Evolutionary conservation across 441 rosid genomes (phyloP), one percentile per base, ranked within the genome.

Genomic region (Arabidopsis lyrata): DNA sequence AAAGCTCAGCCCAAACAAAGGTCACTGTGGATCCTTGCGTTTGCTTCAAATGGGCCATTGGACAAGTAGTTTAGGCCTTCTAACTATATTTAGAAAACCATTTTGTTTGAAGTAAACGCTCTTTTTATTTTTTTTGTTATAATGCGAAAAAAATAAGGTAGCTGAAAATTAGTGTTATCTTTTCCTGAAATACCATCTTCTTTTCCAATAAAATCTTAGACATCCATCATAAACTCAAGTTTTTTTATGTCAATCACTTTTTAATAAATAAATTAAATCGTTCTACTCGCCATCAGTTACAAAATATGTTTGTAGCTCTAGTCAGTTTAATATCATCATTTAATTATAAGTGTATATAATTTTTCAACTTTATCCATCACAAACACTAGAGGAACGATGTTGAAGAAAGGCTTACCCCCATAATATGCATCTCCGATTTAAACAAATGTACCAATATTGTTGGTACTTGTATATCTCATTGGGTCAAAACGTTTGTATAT

Each of bases 1-100:
- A 41, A 5, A 58, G 58, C 42, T 63, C 50, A 70, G 80, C 76
- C 80, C 80, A 77, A 22, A 60, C 27, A 62, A 34, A 58, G 29
- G 68, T 34, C 16, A 53, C 13, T n/a, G 29, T 70, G 47, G 53
- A 59, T 61, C 44, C 64, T 45, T 12, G 10, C 11, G 16, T 38
- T 38, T 69, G 10, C 53, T 57, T 64, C 14, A 45, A 58, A 70
- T 77, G 72, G 76, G 72, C 68, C 57, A 57, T 77, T 54, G 50
- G 18, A 69, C 22, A 63, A 36, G 45, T 56, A 20, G 29, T 14
- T 55, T 29, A 63, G 76, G 75, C 72, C 61, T 70, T n/a, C 12
- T 48, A 48, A 29, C 32, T 47, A 63, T 55, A 36, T 56, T 66
- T 32, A 38, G 54, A 32, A 11, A 67, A 50, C 36, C 54, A 48